A percentile compares a stretch with the other conserved stretches of the same genome.
phyloP scores from a whole-genome alignment of 345 rosid species.

The Corchorus capsularis region DNA sequence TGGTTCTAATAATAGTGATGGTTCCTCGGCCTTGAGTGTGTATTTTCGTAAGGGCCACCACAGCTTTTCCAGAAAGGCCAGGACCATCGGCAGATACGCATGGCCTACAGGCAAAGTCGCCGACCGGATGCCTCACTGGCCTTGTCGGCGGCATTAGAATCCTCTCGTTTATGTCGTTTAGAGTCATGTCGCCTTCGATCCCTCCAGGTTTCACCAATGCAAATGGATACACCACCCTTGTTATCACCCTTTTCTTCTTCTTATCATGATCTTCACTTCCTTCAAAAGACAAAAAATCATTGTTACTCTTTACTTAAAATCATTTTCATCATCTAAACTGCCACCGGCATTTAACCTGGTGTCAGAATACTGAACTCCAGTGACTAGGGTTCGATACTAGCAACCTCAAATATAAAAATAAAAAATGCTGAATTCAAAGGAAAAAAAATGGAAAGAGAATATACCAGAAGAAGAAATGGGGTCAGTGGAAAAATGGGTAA shows the following conservation, averaged over 20 bases:
- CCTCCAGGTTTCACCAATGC: slow-evolving; percentile 98
- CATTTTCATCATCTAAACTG: too few relatives aligned
- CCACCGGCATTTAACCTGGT: too few relatives aligned
- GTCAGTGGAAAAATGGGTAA: slow-evolving; percentile 17
- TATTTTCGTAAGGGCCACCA: slow-evolving; percentile 89
- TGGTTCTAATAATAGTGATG: slow-evolving; percentile 95
- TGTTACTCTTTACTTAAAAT: too few relatives aligned
- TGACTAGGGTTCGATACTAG: too few relatives aligned
- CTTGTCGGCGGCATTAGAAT: slow-evolving; percentile 79
- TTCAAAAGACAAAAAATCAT: not conserved
- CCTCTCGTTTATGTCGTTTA: slow-evolving; percentile 83
- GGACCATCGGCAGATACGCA: slow-evolving; percentile 60
- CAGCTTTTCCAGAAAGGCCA: slow-evolving; percentile 92
- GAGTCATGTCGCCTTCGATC: slow-evolving; percentile 69
- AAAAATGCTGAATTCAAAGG: too few relatives aligned
- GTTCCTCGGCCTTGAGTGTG: slow-evolving; percentile 96
- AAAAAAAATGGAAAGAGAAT: not conserved
- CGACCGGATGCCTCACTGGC: slow-evolving; percentile 93
- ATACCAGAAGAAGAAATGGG: slow-evolving; percentile 32
- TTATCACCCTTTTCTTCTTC: slow-evolving; percentile 45
- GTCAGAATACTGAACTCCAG: too few relatives aligned
- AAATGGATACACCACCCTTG: slow-evolving; percentile 82
- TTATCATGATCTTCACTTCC: slow-evolving; percentile 11
- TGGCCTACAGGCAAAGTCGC: slow-evolving; percentile 85
- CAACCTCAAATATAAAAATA: too few relatives aligned